Percentiles rank a stretch among this genome's conserved stretches.
Evolutionary conservation across 2,329 filamentous ascomycete species (phyloP).

Genomic region (Botrytis byssoidea): DNA sequence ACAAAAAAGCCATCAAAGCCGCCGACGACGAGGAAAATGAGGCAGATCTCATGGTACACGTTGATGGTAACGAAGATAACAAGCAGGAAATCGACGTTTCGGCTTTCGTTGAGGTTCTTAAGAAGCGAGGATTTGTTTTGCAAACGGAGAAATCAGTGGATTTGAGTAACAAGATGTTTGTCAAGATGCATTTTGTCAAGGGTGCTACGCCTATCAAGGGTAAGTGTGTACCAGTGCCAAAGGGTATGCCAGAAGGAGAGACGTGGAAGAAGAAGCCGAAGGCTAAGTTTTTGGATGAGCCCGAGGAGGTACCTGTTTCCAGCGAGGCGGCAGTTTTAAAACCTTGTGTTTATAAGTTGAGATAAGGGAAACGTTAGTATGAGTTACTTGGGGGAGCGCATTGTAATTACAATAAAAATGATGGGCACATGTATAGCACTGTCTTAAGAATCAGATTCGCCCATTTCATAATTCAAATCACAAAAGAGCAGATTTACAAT

Average conservation of each 20-base stretch:
- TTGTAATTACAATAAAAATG: neutral
- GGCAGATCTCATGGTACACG: slow-evolving; percentile 64
- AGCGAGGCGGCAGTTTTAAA: slow-evolving; percentile 72
- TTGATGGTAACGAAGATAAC: slow-evolving; percentile 64
- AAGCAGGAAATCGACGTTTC: slow-evolving; percentile 79
- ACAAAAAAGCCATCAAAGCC: slow-evolving; percentile 45
- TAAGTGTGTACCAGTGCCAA: slow-evolving; percentile 58
- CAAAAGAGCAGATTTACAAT: neutral
- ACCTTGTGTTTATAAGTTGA: slow-evolving; percentile 92
- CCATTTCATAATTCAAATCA: neutral
- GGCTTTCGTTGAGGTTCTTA: slow-evolving; percentile 80
- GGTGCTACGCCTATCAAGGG: slow-evolving; percentile 70
- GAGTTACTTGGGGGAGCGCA: neutral
- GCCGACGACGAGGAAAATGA: slow-evolving; percentile 49
- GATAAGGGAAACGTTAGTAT: slow-evolving; percentile 40
- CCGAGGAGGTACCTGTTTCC: slow-evolving; percentile 55
- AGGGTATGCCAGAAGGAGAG: slow-evolving; percentile 52
- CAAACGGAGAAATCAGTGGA: slow-evolving; percentile 67
- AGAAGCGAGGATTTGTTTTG: slow-evolving; percentile 79
- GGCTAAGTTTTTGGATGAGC: slow-evolving; percentile 68
- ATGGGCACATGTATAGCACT: neutral
- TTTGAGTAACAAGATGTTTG: slow-evolving; percentile 95
- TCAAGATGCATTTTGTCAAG: slow-evolving; percentile 94
- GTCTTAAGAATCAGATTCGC: neutral
- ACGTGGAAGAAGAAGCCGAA: slow-evolving; percentile 72